Evolutionary conservation across 306 rosid species (phyloP), one percentile per base, ranked within the genome.

Genomic region (Astragalus membranaceus): DNA sequence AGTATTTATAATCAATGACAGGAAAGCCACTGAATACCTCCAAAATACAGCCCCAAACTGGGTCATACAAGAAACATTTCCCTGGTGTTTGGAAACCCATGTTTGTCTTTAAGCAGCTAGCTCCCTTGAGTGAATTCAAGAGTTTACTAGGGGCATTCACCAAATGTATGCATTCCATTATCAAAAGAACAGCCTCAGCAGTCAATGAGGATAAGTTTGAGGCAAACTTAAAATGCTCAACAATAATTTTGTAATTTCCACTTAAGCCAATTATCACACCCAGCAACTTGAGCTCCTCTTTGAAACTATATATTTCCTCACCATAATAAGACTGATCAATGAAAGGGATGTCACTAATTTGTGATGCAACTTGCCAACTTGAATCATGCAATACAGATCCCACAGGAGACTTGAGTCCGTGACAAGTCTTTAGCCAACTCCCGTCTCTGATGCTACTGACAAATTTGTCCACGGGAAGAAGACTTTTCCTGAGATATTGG

Each of bases 261-360:
- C 7, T 7, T 30, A 79, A 82, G 68, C 74, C 72, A 69, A 86
- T 80, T 6, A 72, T 54, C 47, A 86, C 98, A 5, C 90, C 95
- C 3, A 92, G 78, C 82, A 85, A 83, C 79, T 49, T 36, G 20
- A 92, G 90, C 65, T 82, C 98, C 32, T 64, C 71, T 54, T 72
- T 47, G 64, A 75, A 92, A 4, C 7, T 0, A 14, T 29, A 20
- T 8, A 89, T 83, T 52, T 87, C 90, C 3, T 50, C 39, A 41
- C 97, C 90, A 36, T 64, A 89, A 68, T 75, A 75, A 8, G 29
- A 59, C 6, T 52, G 4, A 52, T 92, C 88, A 9, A 89, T 77
- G 70, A 84, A 89, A 17, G 98, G 98, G 73, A 92, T 80, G 30
- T 73, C 59, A 54, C 96, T 81, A 6, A 92, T 65, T 77, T 81